These are phyloP conservation scores for Lobosporangium transversale DNA, from an alignment of 192 early-diverging fungal species.

Conservation along the genomic window DNA sequence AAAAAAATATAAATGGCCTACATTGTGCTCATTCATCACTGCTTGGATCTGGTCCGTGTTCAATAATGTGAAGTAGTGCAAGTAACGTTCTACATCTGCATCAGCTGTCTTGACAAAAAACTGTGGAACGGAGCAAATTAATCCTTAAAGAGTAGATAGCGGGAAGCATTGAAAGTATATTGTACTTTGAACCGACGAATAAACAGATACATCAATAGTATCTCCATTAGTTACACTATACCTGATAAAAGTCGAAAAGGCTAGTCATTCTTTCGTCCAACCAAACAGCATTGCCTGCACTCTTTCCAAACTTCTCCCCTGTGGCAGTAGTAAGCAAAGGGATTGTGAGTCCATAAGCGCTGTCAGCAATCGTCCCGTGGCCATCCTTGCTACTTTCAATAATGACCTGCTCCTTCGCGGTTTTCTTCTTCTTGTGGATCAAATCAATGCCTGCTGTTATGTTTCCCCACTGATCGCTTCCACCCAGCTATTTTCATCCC, in stretches of 20 bases:
- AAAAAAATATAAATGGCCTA: slow-evolving; percentile 29
- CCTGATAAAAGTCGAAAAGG: slow-evolving; percentile 93
- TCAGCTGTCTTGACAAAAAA: slow-evolving; percentile 91
- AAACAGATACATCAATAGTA: too few species aligned
- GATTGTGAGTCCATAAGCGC: slow-evolving; percentile 86
- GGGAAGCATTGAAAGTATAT: too few species aligned
- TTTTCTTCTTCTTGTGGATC: slow-evolving; percentile 73
- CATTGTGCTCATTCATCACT: slow-evolving; percentile 72
- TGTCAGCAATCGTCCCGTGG: slow-evolving; percentile 16
- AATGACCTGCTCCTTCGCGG: slow-evolving; percentile 29
- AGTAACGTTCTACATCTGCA: slow-evolving; percentile 76
- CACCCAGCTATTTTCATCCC: slow-evolving; percentile 73
- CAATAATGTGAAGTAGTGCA: slow-evolving; percentile 87
- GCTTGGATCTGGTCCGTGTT: slow-evolving; percentile 65
- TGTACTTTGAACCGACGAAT: too few species aligned
- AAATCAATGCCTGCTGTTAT: slow-evolving; percentile 93
- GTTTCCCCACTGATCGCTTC: slow-evolving; percentile 98
- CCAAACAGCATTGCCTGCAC: slow-evolving; percentile 96
- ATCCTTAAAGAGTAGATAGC: too few species aligned
- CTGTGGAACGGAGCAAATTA: too few species aligned
- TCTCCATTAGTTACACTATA: too few species aligned
- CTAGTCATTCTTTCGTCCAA: slow-evolving; percentile 82
- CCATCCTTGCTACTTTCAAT: slow-evolving; percentile 6
- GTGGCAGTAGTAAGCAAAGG: slow-evolving; percentile 86
- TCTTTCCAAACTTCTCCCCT: slow-evolving; percentile 98